Evolutionary conservation across 306 rosid genomes (phyloP).

Genomic region (Sicyos edulis): DNA sequence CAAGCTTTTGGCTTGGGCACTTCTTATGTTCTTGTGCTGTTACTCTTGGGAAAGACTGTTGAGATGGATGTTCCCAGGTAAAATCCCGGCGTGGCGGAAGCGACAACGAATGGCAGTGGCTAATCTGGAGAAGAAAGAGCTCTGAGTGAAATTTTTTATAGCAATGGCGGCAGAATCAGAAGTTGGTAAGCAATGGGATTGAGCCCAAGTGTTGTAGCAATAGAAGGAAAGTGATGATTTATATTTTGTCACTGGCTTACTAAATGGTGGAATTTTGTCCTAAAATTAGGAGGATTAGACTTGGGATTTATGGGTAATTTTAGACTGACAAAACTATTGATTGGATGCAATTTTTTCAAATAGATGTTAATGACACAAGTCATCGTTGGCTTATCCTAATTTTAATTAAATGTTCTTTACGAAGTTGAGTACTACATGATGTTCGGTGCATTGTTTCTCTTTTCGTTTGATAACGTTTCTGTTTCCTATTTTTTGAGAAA

Average conservation of each 20-base stretch:
- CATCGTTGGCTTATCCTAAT: constrained; percentile 6
- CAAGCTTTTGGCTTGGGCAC: constrained; percentile 80
- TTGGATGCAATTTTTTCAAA: background rate
- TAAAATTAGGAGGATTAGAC: constrained; percentile 6
- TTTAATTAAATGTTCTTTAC: background rate
- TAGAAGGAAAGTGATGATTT: constrained; percentile 8
- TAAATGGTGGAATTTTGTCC: constrained; percentile 18
- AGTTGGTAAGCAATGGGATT: background rate
- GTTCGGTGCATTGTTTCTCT: no score
- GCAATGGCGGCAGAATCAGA: constrained; percentile 4
- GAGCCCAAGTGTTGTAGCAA: constrained; percentile 10
- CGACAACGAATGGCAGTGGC: constrained; percentile 62
- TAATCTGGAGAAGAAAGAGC: constrained; percentile 34
- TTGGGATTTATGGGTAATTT: background rate
- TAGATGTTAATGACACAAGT: background rate
- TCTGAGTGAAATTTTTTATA: background rate
- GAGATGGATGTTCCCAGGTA: constrained; percentile 90
- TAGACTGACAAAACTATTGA: constrained; percentile 1
- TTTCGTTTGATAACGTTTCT: no score
- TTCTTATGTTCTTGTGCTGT: constrained; percentile 69
- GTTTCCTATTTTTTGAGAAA: no score
- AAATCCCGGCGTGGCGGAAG: constrained; percentile 82
- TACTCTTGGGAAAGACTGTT: constrained; percentile 83
- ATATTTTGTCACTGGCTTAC: constrained; percentile 11
- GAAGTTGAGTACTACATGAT: no score